phyloP scores from a whole-genome alignment of 345 rosid species.

The Hibiscus tridactylites region DNA sequence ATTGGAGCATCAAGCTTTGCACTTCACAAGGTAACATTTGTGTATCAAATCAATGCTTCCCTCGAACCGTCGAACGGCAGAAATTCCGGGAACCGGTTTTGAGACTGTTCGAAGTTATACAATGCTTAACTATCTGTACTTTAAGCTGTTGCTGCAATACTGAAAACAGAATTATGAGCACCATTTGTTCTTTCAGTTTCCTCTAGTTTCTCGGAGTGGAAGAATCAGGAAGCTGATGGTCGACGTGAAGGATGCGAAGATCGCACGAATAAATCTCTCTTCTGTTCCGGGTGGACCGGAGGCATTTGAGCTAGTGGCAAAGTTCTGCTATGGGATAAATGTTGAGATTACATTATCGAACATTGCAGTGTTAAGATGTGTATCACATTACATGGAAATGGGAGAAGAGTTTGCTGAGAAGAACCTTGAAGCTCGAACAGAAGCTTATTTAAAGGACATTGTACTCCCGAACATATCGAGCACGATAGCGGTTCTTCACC shows the following conservation, averaged over 20 bases:
- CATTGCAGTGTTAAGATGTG: conserved; percentile 60
- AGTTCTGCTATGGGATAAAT: conserved; percentile 83
- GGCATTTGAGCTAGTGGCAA: conserved; percentile 89
- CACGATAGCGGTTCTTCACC: conserved; percentile 62
- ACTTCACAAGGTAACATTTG: conserved; percentile 66
- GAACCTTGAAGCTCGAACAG: conserved; percentile 57
- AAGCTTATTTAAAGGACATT: conserved; percentile 51
- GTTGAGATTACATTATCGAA: conserved; percentile 61
- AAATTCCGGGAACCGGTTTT: too few relatives aligned
- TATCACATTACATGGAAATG: conserved; percentile 83
- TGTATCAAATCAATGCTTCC: too few relatives aligned
- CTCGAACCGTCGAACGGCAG: too few relatives aligned
- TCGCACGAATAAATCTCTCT: conserved; percentile 46
- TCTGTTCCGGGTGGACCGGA: conserved; percentile 77
- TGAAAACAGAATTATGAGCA: background rate
- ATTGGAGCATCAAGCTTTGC: conserved; percentile 80
- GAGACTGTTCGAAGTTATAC: too few relatives aligned
- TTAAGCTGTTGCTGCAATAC: background rate
- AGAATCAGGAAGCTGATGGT: conserved; percentile 57
- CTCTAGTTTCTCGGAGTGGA: conserved; percentile 90
- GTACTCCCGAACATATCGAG: conserved; percentile 64
- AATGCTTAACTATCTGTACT: too few relatives aligned
- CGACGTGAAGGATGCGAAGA: conserved; percentile 69
- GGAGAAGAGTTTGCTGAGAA: conserved; percentile 76
- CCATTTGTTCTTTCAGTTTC: conserved; percentile 44